These are phyloP conservation scores for Murraya paniculata DNA, from an alignment of 345 rosid species.

Conservation along the genomic window DNA sequence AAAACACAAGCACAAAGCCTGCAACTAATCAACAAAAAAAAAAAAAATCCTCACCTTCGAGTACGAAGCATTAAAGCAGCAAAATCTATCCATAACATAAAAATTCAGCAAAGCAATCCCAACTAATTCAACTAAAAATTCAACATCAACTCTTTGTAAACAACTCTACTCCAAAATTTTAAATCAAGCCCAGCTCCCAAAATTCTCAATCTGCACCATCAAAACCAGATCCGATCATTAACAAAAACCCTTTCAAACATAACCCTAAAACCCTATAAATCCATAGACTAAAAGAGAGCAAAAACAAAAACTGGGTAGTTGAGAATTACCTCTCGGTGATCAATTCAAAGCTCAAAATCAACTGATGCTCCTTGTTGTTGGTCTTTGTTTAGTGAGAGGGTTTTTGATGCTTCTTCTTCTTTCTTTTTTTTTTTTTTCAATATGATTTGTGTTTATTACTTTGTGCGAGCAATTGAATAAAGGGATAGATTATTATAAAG, in stretches of 20 bases:
- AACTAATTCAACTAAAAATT: constrained; percentile 18
- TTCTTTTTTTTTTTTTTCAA: neutral
- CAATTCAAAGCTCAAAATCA: constrained; percentile 16
- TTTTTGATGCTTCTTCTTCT: neutral
- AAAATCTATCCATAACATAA: constrained; percentile 35
- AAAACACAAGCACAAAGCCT: neutral
- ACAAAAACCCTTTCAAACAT: constrained; percentile 6
- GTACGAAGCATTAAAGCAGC: constrained; percentile 38
- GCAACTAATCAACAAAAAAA: constrained; percentile 1
- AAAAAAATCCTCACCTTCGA: constrained; percentile 27
- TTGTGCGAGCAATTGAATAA: constrained; percentile 31
- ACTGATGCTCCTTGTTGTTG: neutral
- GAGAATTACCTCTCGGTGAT: constrained; percentile 24
- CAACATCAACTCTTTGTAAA: constrained; percentile 13
- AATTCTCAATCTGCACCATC: constrained; percentile 27
- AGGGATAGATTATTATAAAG: constrained; percentile 5
- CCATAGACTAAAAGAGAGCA: neutral
- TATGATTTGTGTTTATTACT: neutral
- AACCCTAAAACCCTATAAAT: constrained; percentile 14
- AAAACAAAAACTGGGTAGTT: constrained; percentile 18
- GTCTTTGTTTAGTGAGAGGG: neutral
- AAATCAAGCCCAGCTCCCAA: constrained; percentile 17
- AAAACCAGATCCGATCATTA: constrained; percentile 19
- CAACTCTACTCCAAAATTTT: constrained; percentile 9
- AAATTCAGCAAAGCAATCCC: constrained; percentile 17